Base-by-base conservation (phyloP, 208 protist genomes). In the Trypanosoma boissoni region DNA sequence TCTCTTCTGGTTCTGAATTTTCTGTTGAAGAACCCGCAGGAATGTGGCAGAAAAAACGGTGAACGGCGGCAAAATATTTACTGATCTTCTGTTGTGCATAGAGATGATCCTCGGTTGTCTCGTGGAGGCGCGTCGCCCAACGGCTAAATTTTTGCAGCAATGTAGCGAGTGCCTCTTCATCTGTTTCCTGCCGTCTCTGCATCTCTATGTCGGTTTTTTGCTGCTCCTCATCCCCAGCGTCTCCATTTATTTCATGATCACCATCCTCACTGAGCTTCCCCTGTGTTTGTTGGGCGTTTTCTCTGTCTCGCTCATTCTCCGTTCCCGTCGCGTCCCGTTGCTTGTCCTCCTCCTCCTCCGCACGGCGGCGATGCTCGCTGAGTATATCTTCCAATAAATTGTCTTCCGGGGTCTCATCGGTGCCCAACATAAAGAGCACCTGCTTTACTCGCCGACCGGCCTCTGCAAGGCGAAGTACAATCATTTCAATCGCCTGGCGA, bases 131-230 rank as follows among this genome's bases (percentile, higher is more conserved):
- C 34, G 74, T 72, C 0, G 83, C 62, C 85, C 88, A 95, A 0
- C 88, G 71, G n/a, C 54, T 53, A 77, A 90, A 92, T 60, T 95
- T 95, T 43, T 90, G 78, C 41, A 95, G 49, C 16, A 95, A 56
- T 16, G 70, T 64, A 10, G 88, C 88, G n/a, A 95, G 65, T 5
- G 68, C 51, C n/a, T 79, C 71, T 61, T 95, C 84, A 28, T 74
- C 70, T 6, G 64, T 66, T 36, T 80, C 76, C 2, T 83, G 6
- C n/a, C 49, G 48, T 29, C 31, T 1, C 31, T 51, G 55, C 32
- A 20, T 37, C 52, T 16, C 20, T 26, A 28, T 21, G 27, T 42
- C 29, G 21, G 23, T 61, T 27, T 31, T 39, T 4, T 51, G 7
- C 8, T 20, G 9, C n/a, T 23, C 20, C 12, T 36, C 56, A 14